Evolutionary conservation across 2,329 filamentous ascomycete species (phyloP).

Genomic region (Penicillium sp.): DNA sequence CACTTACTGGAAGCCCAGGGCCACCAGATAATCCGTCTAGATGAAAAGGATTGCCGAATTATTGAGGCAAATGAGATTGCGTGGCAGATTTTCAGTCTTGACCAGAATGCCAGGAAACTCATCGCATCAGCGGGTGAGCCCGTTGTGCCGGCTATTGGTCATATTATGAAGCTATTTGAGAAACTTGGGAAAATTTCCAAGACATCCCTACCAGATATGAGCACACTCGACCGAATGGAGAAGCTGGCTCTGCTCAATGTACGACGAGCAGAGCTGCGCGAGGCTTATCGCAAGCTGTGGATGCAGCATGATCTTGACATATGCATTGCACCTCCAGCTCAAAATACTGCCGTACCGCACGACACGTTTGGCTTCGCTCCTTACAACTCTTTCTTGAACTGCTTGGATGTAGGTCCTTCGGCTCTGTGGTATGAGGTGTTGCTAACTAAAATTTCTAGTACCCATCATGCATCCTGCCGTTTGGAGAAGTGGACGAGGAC

Average conservation of each 20-base stretch:
- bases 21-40: slow-evolving; percentile 43
- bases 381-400: slow-evolving; percentile 53
- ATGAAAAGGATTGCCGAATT: slow-evolving; percentile 8
- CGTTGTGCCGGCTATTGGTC: slow-evolving; percentile 18
- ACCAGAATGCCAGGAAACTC: slow-evolving; percentile 11
- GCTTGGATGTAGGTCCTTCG: slow-evolving; percentile 47
- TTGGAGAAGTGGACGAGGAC: slow-evolving; percentile 19
- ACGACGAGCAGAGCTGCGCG: slow-evolving; percentile 34
- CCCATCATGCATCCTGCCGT: slow-evolving; percentile 52
- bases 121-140: slow-evolving; percentile 28
- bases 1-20: slow-evolving; percentile 43
- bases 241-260: slow-evolving; percentile 20
- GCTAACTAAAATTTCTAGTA: slow-evolving; percentile 36
- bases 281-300: slow-evolving; percentile 45
- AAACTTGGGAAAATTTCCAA: slow-evolving; percentile 1
- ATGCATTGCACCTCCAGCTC: slow-evolving; percentile 49
- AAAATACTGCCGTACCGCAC: slow-evolving; percentile 53
- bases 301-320: slow-evolving; percentile 50
- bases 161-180: slow-evolving; percentile 11
- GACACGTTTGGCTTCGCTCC: slow-evolving; percentile 38
- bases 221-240: slow-evolving; percentile 13
- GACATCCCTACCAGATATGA: slow-evolving; percentile 8
- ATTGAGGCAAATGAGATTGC: slow-evolving; percentile 23
- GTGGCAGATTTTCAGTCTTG: slow-evolving; percentile 25
- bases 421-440: background rate